Percentiles rank a stretch among this genome's conserved stretches.
phyloP scores from a whole-genome alignment of 805 yeast species.

The Teunomyces cretensis region DNA sequence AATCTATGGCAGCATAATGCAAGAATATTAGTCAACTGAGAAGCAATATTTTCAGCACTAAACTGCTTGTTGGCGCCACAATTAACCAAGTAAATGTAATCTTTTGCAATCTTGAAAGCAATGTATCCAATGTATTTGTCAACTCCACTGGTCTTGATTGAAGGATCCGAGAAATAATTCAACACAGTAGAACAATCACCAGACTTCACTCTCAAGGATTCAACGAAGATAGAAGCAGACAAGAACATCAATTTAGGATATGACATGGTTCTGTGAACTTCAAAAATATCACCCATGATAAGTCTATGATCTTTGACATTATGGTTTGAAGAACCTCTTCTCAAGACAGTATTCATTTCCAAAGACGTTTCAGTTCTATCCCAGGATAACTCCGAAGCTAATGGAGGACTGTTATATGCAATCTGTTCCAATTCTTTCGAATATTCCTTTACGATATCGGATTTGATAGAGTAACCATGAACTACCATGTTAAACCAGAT shows the following conservation, averaged over 20 bases:
- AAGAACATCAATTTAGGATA: conserved; percentile 83
- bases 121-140: conserved; percentile 68
- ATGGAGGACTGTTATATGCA: conserved; percentile 66
- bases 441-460: conserved; percentile 52
- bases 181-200: conserved; percentile 82
- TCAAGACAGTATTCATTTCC: conserved; percentile 85
- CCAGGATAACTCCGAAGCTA: conserved; percentile 28
- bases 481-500: conserved; percentile 93
- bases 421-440: conserved; percentile 56
- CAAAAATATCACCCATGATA: conserved; percentile 50
- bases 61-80: conserved; percentile 56
- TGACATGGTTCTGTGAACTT: conserved; percentile 54
- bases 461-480: conserved; percentile 76
- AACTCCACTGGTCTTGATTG: conserved; percentile 64
- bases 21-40: conserved; percentile 67
- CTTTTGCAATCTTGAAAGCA: conserved; percentile 56
- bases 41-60: conserved; percentile 55
- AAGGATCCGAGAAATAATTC: conserved; percentile 83
- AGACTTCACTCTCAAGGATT: conserved; percentile 69
- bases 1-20: conserved; percentile 77
- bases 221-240: conserved; percentile 78
- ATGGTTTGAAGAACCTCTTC: conserved; percentile 84
- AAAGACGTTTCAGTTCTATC: conserved; percentile 87
- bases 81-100: conserved; percentile 53
- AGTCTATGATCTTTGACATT: conserved; percentile 75